Base-by-base conservation (phyloP, 257 asterid genomes). In the Misopates orontium region DNA sequence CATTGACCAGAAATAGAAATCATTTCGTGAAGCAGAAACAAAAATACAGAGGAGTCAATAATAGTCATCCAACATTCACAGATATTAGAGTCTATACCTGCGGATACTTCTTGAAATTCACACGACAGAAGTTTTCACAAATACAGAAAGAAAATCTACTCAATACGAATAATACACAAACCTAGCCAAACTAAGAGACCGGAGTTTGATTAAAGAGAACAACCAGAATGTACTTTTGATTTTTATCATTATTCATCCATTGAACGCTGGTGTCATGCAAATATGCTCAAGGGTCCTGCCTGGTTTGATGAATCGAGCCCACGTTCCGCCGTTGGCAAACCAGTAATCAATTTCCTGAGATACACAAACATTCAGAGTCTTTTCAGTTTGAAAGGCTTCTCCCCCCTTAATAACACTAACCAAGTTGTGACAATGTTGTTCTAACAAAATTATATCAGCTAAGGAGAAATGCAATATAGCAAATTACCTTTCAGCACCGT, bases 271-370 rank as follows among this genome's bases (percentile, higher is more conserved):
- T 25, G n/a, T 78, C 85, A 89, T 0, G 90, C 96, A 49, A 81
- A 84, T 71, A 88, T 84, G 83, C 96, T 81, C 60, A 88, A 64
- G 3, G 84, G 80, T 44, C 97, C 97, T 9, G 95, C 61, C 76
- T 79, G 88, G 72, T 82, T 85, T 42, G 97, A 85, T 14, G 97
- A 87, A 74, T 82, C 95, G n/a, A 90, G 87, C 70, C 97, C 95
- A 10, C 95, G 89, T 71, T 82, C 91, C 10, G 78, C 85, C 17
- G 84, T 85, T 60, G 87, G 91, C 55, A 90, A 75, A 64, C 95
- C 97, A 15, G 91, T 87, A 5, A 87, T 73, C 82, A 84, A 75
- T 66, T 80, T 90, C 94, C 97, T 90, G 77, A 64, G 73, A 78
- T 22, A 60, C 18, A 61, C 62, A 73, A 53, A 50, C n/a, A n/a